Evolutionary conservation across 2,329 filamentous ascomycete genomes (phyloP).

Genomic region (Colletotrichum orchidophilum): DNA sequence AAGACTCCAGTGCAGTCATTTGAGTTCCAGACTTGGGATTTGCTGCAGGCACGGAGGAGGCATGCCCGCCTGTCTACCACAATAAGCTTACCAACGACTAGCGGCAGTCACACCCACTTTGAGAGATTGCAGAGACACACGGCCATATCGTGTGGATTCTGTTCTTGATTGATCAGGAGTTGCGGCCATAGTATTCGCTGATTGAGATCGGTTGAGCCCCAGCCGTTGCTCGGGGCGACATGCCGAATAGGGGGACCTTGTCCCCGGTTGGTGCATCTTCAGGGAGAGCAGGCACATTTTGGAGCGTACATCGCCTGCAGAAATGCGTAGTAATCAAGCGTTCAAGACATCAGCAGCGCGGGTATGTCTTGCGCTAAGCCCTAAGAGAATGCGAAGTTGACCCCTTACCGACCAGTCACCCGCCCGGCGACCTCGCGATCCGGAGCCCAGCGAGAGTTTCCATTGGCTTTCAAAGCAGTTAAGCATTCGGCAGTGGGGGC

Average conservation of each 20-base stretch:
- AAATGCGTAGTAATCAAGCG: background rate
- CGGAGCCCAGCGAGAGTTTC: background rate
- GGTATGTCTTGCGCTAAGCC: constrained; percentile 20
- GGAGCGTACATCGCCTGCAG: background rate
- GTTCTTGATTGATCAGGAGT: background rate
- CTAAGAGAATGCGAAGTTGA: constrained; percentile 2
- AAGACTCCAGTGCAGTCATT: background rate
- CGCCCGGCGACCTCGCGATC: background rate
- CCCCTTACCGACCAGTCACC: constrained; percentile 8
- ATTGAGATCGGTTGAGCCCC: background rate
- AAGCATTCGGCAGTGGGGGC: constrained; percentile 20
- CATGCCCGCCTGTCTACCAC: background rate
- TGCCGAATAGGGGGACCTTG: constrained; percentile 1
- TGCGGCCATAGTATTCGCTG: background rate
- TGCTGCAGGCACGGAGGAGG: background rate
- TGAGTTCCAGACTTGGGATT: background rate
- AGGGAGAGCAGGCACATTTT: background rate
- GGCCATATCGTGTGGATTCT: background rate
- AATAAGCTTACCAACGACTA: background rate
- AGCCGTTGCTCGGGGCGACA: background rate
- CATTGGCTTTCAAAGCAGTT: constrained; percentile 9
- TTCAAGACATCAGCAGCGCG: background rate
- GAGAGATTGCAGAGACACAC: background rate
- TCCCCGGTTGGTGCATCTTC: background rate
- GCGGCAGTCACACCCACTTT: background rate